Percentiles rank a stretch among this genome's conserved stretches.
Conservation (phyloP, 1,284 basidiomycete species). For the Pyrrhoderma lamaoense region DNA sequence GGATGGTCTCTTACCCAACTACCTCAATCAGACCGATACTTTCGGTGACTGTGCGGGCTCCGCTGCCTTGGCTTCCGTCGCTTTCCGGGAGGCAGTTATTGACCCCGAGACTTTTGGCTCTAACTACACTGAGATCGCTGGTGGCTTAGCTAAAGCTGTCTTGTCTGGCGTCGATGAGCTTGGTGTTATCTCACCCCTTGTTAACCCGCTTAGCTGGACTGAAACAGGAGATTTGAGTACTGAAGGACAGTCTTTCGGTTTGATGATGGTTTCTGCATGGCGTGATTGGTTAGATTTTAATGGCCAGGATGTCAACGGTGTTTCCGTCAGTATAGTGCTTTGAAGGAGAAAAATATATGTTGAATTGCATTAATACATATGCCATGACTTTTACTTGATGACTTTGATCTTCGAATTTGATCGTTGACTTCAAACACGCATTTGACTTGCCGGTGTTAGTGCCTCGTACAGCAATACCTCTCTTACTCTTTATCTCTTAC, state of each 20-base stretch:
- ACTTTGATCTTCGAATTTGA: no score
- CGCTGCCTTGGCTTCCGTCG: constrained; percentile 35
- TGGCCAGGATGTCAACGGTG: background rate
- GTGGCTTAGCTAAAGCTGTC: constrained; percentile 21
- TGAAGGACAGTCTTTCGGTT: constrained; percentile 42
- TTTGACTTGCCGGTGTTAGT: no score
- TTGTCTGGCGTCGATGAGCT: constrained; percentile 22
- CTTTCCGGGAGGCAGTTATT: constrained; percentile 32
- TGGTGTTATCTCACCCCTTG: constrained; percentile 37
- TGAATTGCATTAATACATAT: no score
- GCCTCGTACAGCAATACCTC: no score
- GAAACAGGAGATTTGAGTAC: constrained; percentile 32
- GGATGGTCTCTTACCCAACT: constrained; percentile 27
- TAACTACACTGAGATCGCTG: constrained; percentile 24
- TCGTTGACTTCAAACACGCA: no score
- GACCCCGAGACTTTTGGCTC: constrained; percentile 21
- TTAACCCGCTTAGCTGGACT: constrained; percentile 37
- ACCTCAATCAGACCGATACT: constrained; percentile 27
- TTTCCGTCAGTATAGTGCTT: no score
- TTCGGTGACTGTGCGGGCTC: constrained; percentile 40
- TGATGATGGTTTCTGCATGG: constrained; percentile 41
- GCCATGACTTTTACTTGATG: no score
- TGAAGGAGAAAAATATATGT: no score
- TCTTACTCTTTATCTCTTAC: no score
- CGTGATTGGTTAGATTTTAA: constrained; percentile 25